Conservation (phyloP, 352 stramenopile genomes). For the Pythium rhizo-oryzae region DNA sequence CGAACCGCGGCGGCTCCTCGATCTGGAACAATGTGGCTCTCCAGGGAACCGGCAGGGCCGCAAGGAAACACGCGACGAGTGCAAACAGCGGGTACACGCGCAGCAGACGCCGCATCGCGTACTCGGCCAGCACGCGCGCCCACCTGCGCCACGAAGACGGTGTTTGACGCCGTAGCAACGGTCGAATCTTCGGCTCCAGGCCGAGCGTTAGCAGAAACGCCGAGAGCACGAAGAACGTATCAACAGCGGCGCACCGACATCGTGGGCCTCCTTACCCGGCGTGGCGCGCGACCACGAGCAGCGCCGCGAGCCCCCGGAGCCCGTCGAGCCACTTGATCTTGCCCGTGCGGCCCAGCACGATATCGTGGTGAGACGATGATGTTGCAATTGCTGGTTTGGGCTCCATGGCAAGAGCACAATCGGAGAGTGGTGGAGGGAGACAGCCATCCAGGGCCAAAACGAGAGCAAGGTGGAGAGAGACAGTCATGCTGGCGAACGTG, state of each 20-base stretch:
- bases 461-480: too few species aligned
- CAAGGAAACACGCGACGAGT: constrained; percentile 34
- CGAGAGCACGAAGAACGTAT: constrained; percentile 54
- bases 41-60: background rate
- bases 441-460: too few species aligned
- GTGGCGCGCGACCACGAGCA: constrained; percentile 26
- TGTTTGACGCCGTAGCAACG: constrained; percentile 26
- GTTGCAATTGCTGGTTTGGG: too few species aligned
- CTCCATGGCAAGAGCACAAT: too few species aligned
- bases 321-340: constrained; percentile 50
- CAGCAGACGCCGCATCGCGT: constrained; percentile 55
- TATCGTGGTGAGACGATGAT: too few species aligned
- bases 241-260: constrained; percentile 37
- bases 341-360: background rate
- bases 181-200: constrained; percentile 37
- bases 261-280: constrained; percentile 25
- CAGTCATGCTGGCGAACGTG: too few species aligned
- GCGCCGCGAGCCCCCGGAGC: constrained; percentile 40
- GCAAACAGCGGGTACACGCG: constrained; percentile 59
- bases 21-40: background rate
- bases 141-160: constrained; percentile 6
- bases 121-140: constrained; percentile 32
- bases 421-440: too few species aligned
- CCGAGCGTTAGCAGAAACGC: constrained; percentile 46
- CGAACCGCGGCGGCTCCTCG: constrained; percentile 27